phyloP scores from a whole-genome alignment of 116 monocot genomes.

The Papilionanthe hybrid region DNA sequence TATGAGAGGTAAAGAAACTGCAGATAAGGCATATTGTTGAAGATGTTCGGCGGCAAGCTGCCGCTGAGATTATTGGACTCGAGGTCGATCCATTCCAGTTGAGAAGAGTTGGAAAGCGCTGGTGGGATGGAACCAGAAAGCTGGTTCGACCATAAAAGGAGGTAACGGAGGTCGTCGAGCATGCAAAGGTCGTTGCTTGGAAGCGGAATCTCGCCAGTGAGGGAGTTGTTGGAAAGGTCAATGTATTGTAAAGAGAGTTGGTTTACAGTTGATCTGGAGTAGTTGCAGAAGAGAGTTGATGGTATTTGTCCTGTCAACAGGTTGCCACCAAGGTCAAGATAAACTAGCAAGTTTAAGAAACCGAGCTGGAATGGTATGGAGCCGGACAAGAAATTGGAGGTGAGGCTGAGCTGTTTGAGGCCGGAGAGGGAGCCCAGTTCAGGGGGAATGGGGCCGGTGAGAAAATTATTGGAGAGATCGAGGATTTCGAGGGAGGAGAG shows the following conservation, averaged over 20 bases:
- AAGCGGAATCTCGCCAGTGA: slow-evolving; percentile 43
- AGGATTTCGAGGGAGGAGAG: slow-evolving; percentile 60
- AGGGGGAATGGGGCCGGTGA: slow-evolving; percentile 46
- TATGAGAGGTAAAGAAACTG: slow-evolving; percentile 61
- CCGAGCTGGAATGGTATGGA: slow-evolving; percentile 47
- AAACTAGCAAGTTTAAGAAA: slow-evolving; percentile 29
- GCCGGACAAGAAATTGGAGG: slow-evolving; percentile 49
- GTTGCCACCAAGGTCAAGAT: slow-evolving; percentile 60
- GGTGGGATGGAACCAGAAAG: slow-evolving; percentile 48
- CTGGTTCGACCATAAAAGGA: slow-evolving; percentile 63
- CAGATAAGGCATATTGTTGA: slow-evolving; percentile 38
- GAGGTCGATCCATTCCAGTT: slow-evolving; percentile 58
- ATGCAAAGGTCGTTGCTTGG: slow-evolving; percentile 16
- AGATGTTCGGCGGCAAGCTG: slow-evolving; percentile 44
- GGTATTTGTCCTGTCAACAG: slow-evolving; percentile 47
- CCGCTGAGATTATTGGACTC: slow-evolving; percentile 55
- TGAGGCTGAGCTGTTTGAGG: slow-evolving; percentile 50
- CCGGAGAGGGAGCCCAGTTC: slow-evolving; percentile 39
- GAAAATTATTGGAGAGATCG: slow-evolving; percentile 59
- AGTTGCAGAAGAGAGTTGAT: slow-evolving; percentile 55
- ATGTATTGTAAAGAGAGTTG: slow-evolving; percentile 37
- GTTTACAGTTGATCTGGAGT: slow-evolving; percentile 5
- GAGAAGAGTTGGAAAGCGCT: slow-evolving; percentile 46
- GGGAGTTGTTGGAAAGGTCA: slow-evolving; percentile 80
- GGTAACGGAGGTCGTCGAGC: slow-evolving; percentile 37